phyloP scores from a whole-genome alignment of 106 monocot species.

The Dendrobium chrysotoxum region DNA sequence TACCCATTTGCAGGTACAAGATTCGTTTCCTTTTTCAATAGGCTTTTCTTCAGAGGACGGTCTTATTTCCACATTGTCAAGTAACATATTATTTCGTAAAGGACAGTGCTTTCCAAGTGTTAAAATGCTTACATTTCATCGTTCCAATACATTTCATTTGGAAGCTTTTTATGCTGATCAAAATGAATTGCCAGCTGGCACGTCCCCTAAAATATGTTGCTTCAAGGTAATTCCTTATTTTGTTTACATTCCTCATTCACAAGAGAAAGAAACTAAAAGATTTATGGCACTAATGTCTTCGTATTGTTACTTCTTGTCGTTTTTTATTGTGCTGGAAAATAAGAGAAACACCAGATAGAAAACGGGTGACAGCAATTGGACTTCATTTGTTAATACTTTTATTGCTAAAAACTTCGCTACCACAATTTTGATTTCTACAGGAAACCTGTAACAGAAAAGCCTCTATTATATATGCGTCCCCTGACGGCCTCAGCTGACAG shows the following conservation, averaged over 20 bases:
- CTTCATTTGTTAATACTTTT: background rate
- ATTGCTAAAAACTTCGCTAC: background rate
- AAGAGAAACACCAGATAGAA: background rate
- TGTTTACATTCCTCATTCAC: background rate
- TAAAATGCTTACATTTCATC: conserved; percentile 63
- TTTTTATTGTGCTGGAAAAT: background rate
- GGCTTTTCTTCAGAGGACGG: conserved; percentile 58
- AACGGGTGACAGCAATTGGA: background rate
- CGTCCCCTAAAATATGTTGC: conserved; percentile 39
- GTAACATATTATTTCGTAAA: conserved; percentile 54
- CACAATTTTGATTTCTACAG: background rate
- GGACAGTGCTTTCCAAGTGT: conserved; percentile 78
- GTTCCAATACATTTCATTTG: conserved; percentile 42
- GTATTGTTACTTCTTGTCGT: background rate
- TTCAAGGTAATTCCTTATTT: conserved; percentile 43
- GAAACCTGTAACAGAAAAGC: background rate
- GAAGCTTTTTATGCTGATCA: conserved; percentile 75
- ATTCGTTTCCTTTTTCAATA: conserved; percentile 66
- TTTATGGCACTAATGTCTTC: background rate
- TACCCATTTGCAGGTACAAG: conserved; percentile 61
- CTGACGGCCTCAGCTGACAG: background rate
- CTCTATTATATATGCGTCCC: background rate
- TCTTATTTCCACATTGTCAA: conserved; percentile 40
- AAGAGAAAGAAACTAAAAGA: background rate
- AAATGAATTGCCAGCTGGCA: conserved; percentile 58